These are phyloP conservation scores for Zygosaccharomyces kombuchaensis DNA, from an alignment of 805 yeast genomes.

Conservation along the genomic window DNA sequence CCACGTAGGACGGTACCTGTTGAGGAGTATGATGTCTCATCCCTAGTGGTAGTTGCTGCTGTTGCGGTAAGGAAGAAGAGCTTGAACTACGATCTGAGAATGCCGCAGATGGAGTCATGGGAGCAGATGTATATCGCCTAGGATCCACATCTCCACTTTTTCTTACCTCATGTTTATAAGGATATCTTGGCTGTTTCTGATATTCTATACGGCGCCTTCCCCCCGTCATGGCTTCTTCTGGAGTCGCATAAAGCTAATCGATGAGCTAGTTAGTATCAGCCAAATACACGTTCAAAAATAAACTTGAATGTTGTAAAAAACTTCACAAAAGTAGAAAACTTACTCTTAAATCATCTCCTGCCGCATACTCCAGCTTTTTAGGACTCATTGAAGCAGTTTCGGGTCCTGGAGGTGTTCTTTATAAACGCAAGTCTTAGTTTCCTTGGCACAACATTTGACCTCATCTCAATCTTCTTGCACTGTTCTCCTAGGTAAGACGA, in stretches of 20 bases:
- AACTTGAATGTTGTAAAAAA: neutral
- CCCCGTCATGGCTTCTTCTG: conserved; percentile 35
- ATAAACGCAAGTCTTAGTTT: neutral
- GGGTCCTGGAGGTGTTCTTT: neutral
- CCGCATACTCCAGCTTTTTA: conserved; percentile 32
- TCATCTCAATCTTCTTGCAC: neutral
- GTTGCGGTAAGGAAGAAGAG: conserved; percentile 1
- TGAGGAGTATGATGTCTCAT: neutral
- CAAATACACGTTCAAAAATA: neutral
- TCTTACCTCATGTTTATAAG: conserved; percentile 17
- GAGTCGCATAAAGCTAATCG: conserved; percentile 32
- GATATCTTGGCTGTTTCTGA: neutral
- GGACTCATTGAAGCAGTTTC: conserved; percentile 23
- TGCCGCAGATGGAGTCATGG: neutral
- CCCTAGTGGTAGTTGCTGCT: conserved; percentile 1
- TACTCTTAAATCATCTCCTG: conserved; percentile 34
- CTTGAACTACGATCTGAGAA: neutral
- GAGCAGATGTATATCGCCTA: conserved; percentile 1
- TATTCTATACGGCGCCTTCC: conserved; percentile 23
- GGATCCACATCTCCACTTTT: neutral
- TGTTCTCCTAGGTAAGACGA: neutral
- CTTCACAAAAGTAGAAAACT: conserved; percentile 6
- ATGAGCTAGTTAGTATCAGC: conserved; percentile 10
- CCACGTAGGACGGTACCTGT: neutral
- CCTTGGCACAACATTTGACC: neutral